Base-by-base conservation (phyloP, 495 filamentous ascomycete genomes). In the Aspergillus saccharolyticus region DNA sequence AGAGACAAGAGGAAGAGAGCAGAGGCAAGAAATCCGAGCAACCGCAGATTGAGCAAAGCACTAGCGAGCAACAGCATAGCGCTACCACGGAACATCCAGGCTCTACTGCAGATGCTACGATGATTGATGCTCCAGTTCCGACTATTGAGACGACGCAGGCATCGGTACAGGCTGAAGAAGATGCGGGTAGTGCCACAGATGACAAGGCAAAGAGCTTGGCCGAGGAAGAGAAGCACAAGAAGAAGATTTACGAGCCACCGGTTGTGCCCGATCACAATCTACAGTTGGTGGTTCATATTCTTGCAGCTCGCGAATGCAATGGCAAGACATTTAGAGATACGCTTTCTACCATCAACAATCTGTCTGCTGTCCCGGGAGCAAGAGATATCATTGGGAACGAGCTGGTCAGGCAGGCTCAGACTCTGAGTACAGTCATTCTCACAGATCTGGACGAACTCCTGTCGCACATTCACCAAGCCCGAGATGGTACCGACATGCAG, bases 291-390 rank as follows among this genome's bases (percentile, higher is more conserved):
- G 89, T 97, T 64, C 94, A 95, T 63, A 96, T 99, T 58, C 86
- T 99, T 59, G 89, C 93, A 14, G 92, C 94, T 52, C 88, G 91
- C 25, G 94, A 99, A 69, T 99, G 94, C 74, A 94, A 88, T 63
- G 91, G 89, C 49, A 96, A 96, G 76, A 97, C 92, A 2, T 97
- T 97, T 80, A 86, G 90, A 63, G 93, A 97, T 65, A 97, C 95
- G 0, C 81, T 97, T 46, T 92, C 95, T 17, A 93, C 94, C 9
- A 97, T 99, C 78, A 96, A 96, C 74, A 96, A 97, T 65, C 84
- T 99, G 30, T 96, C 94, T 39, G 85, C 87, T 46, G 90, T 99
- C 57, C 91, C 92, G 20, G 90, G 87, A 22, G 92, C 95, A 16
- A 91, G 92, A 64, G 85, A 88, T 59, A 79, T 94, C 9, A 97